A percentile compares a stretch with the other conserved stretches of the same genome.
Conservation (phyloP, 352 stramenopile species). For the Aphanomyces cochlioides region DNA sequence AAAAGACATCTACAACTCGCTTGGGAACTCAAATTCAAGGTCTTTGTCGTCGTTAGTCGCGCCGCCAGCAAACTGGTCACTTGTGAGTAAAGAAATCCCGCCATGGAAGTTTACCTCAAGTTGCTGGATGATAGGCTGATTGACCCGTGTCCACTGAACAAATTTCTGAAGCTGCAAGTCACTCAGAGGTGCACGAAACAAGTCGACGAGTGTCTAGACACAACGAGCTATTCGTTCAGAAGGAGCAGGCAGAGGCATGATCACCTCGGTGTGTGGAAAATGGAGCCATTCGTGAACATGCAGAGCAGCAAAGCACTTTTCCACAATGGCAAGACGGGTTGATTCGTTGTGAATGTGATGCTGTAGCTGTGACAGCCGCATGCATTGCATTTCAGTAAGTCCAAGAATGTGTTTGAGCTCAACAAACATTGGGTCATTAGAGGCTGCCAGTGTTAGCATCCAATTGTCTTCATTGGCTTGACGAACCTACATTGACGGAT, state of each 20-base stretch:
- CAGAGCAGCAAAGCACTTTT: slow-evolving; percentile 82
- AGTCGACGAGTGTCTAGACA: slow-evolving; percentile 60
- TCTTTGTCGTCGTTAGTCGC: slow-evolving; percentile 33
- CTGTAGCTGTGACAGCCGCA: slow-evolving; percentile 47
- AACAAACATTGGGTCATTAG: slow-evolving; percentile 40
- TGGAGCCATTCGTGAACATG: slow-evolving; percentile 83
- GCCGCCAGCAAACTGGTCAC: slow-evolving; percentile 42
- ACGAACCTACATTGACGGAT: slow-evolving; percentile 49
- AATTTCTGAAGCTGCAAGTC: slow-evolving; percentile 80
- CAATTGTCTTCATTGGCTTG: slow-evolving; percentile 81
- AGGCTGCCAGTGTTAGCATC: slow-evolving; percentile 48
- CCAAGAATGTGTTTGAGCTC: slow-evolving; percentile 51
- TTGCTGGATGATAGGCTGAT: slow-evolving; percentile 62
- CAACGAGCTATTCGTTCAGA: neutral
- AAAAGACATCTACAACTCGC: slow-evolving; percentile 46
- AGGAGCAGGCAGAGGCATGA: slow-evolving; percentile 15
- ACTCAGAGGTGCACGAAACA: slow-evolving; percentile 74
- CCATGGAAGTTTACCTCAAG: slow-evolving; percentile 47
- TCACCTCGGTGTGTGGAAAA: slow-evolving; percentile 76
- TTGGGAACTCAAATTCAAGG: slow-evolving; percentile 64
- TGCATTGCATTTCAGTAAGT: slow-evolving; percentile 68
- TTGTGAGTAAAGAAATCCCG: neutral
- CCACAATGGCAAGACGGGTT: slow-evolving; percentile 71
- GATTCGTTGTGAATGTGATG: slow-evolving; percentile 56
- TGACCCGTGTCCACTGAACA: slow-evolving; percentile 72